A percentile compares a stretch with the other conserved stretches of the same genome.
Conservation (phyloP, 2,329 filamentous ascomycete genomes). For the Diaporthe capsici region DNA sequence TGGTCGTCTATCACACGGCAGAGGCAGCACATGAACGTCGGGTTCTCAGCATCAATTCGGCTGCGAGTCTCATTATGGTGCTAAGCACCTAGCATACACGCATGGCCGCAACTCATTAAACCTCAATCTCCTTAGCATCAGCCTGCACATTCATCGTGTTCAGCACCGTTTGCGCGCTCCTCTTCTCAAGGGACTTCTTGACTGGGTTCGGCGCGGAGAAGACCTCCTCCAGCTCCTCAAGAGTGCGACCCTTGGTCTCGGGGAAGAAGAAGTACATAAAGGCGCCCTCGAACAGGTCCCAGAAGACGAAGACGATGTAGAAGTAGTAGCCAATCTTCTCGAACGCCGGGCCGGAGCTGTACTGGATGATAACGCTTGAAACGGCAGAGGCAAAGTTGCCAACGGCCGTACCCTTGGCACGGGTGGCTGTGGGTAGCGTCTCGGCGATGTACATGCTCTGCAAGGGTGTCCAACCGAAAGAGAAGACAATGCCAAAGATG, state of each 20-base stretch:
- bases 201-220: constrained; percentile 63
- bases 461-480: constrained; percentile 65
- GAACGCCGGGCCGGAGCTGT: constrained; percentile 59
- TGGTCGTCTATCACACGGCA: neutral
- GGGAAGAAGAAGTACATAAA: constrained; percentile 66
- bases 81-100: neutral
- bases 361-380: constrained; percentile 58
- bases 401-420: constrained; percentile 60
- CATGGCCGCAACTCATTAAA: neutral
- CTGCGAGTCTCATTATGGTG: neutral
- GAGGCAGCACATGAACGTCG: neutral
- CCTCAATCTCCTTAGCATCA: constrained; percentile 47
- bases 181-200: constrained; percentile 59
- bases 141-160: constrained; percentile 53
- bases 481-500: constrained; percentile 66
- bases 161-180: constrained; percentile 59
- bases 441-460: constrained; percentile 66
- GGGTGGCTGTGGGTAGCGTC: constrained; percentile 59
- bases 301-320: constrained; percentile 61
- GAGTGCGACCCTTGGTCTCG: constrained; percentile 62
- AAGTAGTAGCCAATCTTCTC: constrained; percentile 60
- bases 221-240: constrained; percentile 69
- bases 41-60: neutral
- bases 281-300: constrained; percentile 58
- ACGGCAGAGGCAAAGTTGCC: constrained; percentile 57